Evolutionary conservation across 331 rosid species (phyloP).

Genomic region (Malus hybrid): DNA sequence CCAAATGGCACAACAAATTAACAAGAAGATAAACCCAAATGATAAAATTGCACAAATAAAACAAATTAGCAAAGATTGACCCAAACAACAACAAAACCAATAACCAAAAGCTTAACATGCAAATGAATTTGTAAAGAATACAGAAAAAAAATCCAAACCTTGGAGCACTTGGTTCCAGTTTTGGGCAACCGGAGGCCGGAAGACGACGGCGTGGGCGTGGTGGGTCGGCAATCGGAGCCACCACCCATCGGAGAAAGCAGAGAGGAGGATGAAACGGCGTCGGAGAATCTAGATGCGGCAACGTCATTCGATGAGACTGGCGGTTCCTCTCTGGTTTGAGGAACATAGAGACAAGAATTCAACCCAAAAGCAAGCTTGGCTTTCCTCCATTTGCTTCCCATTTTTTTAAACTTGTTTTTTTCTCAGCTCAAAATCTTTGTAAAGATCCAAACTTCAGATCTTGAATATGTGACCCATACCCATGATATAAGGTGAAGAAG

Average conservation of each 20-base stretch:
- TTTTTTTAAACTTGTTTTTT: not conserved
- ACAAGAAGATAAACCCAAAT: not conserved
- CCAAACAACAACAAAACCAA: not conserved
- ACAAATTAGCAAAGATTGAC: not conserved
- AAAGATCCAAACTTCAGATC: constrained; percentile 5
- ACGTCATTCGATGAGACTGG: constrained; percentile 11
- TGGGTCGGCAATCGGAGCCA: not conserved
- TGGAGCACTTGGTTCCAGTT: constrained; percentile 5
- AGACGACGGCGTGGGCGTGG: not conserved
- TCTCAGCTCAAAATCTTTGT: not conserved
- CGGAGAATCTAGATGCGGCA: constrained; percentile 33
- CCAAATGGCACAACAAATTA: constrained; percentile 1
- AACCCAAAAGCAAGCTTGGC: constrained; percentile 67
- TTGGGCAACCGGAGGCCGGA: not conserved
- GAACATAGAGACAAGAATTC: constrained; percentile 52
- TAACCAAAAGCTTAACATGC: not conserved
- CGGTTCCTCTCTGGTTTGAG: constrained; percentile 45
- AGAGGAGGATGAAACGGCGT: constrained; percentile 22
- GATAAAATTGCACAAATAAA: constrained; percentile 2
- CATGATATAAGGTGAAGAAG: not conserved
- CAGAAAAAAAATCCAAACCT: constrained; percentile 46
- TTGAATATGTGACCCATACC: not conserved
- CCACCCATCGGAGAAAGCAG: not conserved
- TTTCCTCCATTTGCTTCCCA: constrained; percentile 90
- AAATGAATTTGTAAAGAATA: not conserved